A percentile compares a stretch with the other conserved stretches of the same genome.
Evolutionary conservation across 164 flowering plant species (phyloP).

Genomic region (Macadamia integrifolia): DNA sequence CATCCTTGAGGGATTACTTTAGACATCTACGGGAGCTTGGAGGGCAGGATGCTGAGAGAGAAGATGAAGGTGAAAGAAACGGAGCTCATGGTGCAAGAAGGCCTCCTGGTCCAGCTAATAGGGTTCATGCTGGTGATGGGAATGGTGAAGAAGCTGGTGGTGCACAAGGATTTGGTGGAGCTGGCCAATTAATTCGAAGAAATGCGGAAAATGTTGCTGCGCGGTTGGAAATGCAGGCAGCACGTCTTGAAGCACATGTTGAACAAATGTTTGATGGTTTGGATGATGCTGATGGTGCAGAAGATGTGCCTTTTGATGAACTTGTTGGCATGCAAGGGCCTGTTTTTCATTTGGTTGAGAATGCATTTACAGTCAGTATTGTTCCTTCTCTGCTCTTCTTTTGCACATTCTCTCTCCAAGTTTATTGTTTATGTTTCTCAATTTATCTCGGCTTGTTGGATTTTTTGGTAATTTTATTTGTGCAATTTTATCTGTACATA

Average conservation of each 20-base stretch:
- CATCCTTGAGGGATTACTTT: slow-evolving; percentile 92
- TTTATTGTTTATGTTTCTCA: no score
- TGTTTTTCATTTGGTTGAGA: slow-evolving; percentile 92
- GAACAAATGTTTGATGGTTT: slow-evolving; percentile 99
- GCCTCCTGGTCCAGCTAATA: slow-evolving; percentile 56
- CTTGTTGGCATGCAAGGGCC: slow-evolving; percentile 99
- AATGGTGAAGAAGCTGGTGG: slow-evolving; percentile 80
- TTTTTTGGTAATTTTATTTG: no score
- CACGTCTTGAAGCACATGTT: slow-evolving; percentile 95
- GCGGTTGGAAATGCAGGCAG: slow-evolving; percentile 92
- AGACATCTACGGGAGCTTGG: slow-evolving; percentile 85
- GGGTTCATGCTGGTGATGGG: slow-evolving; percentile 64
- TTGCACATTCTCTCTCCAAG: no score
- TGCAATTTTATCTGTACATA: no score
- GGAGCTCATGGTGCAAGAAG: slow-evolving; percentile 83
- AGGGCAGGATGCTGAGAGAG: slow-evolving; percentile 90
- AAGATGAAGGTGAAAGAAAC: slow-evolving; percentile 88
- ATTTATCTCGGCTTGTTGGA: no score
- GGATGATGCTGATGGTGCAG: slow-evolving; percentile 99
- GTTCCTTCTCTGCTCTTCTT: neutral
- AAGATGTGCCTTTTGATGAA: slow-evolving; percentile 97
- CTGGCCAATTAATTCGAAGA: slow-evolving; percentile 81
- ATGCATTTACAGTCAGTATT: slow-evolving; percentile 85
- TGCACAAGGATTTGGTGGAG: slow-evolving; percentile 87
- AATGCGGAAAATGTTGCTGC: slow-evolving; percentile 98